Base-by-base conservation (phyloP, 2,329 filamentous ascomycete genomes). In the Hypoxylon sp. region DNA sequence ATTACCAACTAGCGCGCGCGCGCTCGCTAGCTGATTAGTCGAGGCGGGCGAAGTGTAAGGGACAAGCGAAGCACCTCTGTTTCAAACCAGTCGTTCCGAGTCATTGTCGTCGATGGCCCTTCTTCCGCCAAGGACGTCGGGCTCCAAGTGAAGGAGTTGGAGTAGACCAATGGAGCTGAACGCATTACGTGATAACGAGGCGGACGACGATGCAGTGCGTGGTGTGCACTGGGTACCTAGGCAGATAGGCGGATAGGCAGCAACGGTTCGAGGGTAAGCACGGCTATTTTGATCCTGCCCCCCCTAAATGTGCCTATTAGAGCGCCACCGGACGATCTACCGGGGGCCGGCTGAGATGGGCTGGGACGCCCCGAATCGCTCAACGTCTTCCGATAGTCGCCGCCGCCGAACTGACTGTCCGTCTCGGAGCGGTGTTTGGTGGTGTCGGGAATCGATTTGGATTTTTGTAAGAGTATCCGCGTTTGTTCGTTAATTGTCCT, bases 141-240 rank as follows among this genome's bases (percentile, higher is more conserved):
- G 11, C 38, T 4, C 17, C 38, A 21, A 43, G 38, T 21, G 2
- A 7, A 19, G 38, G 17, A 43, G 11, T 43, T 21, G 38, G 38
- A 21, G 17, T 43, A 43, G 7, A 43, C 38, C 38, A 21, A 43
- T 43, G 9, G 17, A 21, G 9, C 38, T 5, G 13, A 30, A 11
- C 25, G n/a, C 7, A 10, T 25, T n/a, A 49, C 23, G 45, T 30
- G 25, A 49, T 49, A 28, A 49, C 13, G 45, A 49, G 45, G 45
- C 45, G 45, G 5, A 2, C 45, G 45, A n/a, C 23, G 45, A 49
- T 7, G 45, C 7, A 43, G 21, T 49, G 11, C 14, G 17, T 43
- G 17, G 38, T 17, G 21, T 21, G n/a, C 17, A 10, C 28, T 30
- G 28, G 2, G 6, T 30, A 9, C 28, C 5, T 30, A 25, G 25